Base-by-base conservation (phyloP, 495 filamentous ascomycete species). In the Echria macrotheca region DNA sequence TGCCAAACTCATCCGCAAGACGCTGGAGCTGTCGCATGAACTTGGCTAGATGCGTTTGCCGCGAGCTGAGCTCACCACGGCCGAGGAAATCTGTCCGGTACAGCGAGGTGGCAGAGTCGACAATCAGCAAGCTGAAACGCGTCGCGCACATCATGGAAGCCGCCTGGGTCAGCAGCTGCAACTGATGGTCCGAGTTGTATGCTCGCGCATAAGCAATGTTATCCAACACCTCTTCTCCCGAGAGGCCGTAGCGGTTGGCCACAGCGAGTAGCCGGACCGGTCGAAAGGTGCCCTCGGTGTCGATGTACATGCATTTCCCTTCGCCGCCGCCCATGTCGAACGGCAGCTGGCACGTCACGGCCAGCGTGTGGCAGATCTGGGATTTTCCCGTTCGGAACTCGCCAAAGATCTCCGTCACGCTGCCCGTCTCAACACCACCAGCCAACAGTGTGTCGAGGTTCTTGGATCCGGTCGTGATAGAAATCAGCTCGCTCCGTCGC, bases 131-230 rank as follows among this genome's bases (percentile, higher is more conserved):
- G 14, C 91, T 95, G 72, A 98, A 98, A 4, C 93, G 84, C 2
- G 93, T 97, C 67, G 97, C 94, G 49, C 90, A 96, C 93, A 98
- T 98, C 93, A 98, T 98, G 41, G 86, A 78, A 6, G 94, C 87
- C 12, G 93, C 93, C 64, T 97, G 91, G 64, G 89, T 95, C 43
- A 98, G 80, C 4, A 98, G 77, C 64, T 94, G 87, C 15, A 97
- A 77, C 64, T 98, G 93, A 65, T 98, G 93, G 51, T 98, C 93
- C 2, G 90, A 96, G 67, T 98, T 98, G 71, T 98, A 98, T 2
- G 93, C 93, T 31, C 93, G 84, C 28, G 93, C 93, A 69, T 98
- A 98, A 3, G 93, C 93, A 32, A 98, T 88, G 61, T 98, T 98
- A 69, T 98, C 93, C 14, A 98, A 76, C 1, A 98, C 93, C 63